These are phyloP conservation scores for Kodamaea arcana DNA, from an alignment of 1,139 yeast species.

Conservation along the genomic window DNA sequence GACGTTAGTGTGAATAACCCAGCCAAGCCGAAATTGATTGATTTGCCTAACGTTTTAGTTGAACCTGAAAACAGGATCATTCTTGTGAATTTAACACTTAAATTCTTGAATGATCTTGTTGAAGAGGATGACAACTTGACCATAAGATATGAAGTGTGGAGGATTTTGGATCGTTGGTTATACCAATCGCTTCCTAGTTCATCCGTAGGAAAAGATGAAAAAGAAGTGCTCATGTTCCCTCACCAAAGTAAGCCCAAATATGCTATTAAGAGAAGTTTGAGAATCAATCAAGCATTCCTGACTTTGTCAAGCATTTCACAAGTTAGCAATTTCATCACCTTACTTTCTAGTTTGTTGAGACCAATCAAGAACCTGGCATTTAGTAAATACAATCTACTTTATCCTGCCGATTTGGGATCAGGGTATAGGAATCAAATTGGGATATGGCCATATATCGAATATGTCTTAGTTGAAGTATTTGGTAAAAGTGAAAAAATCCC, in stretches of 20 bases:
- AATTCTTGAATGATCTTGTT: constrained; percentile 48
- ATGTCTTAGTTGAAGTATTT: constrained; percentile 62
- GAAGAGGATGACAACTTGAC: constrained; percentile 27
- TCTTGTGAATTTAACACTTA: constrained; percentile 32
- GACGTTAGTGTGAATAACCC: constrained; percentile 12
- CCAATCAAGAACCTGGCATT: constrained; percentile 28
- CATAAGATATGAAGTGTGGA: constrained; percentile 59
- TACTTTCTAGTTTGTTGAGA: constrained; percentile 38
- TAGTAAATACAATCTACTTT: constrained; percentile 44
- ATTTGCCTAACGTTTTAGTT: constrained; percentile 24
- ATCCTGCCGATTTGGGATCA: constrained; percentile 62
- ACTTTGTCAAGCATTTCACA: constrained; percentile 45
- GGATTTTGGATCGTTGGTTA: constrained; percentile 67
- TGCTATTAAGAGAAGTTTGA: constrained; percentile 25
- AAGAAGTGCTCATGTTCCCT: constrained; percentile 7
- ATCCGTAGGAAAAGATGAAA: constrained; percentile 6
- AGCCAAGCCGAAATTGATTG: constrained; percentile 17
- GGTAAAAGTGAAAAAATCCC: constrained; percentile 33
- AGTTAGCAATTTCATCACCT: constrained; percentile 57
- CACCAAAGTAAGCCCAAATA: constrained; percentile 18
- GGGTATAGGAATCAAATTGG: constrained; percentile 57
- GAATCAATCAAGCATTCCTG: constrained; percentile 31
- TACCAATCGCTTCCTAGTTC: constrained; percentile 36
- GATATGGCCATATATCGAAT: constrained; percentile 78
- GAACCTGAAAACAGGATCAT: constrained; percentile 36